Evolutionary conservation across 192 early-diverging fungal species (phyloP).

Genomic region (Coemansia brasiliensis): DNA sequence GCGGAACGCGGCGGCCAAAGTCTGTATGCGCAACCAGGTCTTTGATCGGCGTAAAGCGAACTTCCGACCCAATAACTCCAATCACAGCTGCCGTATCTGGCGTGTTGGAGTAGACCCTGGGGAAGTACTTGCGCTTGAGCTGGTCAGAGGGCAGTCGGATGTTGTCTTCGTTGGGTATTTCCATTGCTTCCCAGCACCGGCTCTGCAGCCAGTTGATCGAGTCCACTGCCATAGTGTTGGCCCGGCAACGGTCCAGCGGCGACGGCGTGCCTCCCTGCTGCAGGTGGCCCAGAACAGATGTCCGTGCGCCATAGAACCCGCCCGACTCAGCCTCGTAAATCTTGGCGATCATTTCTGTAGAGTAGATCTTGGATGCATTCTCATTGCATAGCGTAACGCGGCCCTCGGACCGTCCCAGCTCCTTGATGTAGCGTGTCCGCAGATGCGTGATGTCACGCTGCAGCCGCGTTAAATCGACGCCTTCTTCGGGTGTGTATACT

Average conservation of each 20-base stretch:
- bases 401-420: conserved; percentile 77
- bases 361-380: conserved; percentile 76
- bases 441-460: conserved; percentile 87
- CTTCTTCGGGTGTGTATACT: conserved; percentile 93
- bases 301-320: conserved; percentile 86
- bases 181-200: conserved; percentile 58
- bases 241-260: conserved; percentile 95
- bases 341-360: conserved; percentile 80
- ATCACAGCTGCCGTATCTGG: conserved; percentile 70
- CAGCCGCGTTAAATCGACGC: conserved; percentile 72
- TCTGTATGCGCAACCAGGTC: conserved; percentile 74
- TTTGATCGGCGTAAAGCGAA: conserved; percentile 71
- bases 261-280: conserved; percentile 94
- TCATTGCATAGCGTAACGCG: conserved; percentile 85
- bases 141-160: conserved; percentile 32
- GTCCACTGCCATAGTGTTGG: conserved; percentile 79
- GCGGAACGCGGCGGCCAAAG: conserved; percentile 73
- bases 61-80: conserved; percentile 77
- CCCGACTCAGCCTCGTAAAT: conserved; percentile 87
- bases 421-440: conserved; percentile 71
- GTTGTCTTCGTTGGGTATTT: conserved; percentile 37
- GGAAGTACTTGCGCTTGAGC: conserved; percentile 55
- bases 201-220: conserved; percentile 83
- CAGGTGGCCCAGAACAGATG: conserved; percentile 89
- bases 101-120: conserved; percentile 61